Base-by-base conservation (phyloP, 805 yeast species). In the Schwanniomyces pseudopolymorphus region DNA sequence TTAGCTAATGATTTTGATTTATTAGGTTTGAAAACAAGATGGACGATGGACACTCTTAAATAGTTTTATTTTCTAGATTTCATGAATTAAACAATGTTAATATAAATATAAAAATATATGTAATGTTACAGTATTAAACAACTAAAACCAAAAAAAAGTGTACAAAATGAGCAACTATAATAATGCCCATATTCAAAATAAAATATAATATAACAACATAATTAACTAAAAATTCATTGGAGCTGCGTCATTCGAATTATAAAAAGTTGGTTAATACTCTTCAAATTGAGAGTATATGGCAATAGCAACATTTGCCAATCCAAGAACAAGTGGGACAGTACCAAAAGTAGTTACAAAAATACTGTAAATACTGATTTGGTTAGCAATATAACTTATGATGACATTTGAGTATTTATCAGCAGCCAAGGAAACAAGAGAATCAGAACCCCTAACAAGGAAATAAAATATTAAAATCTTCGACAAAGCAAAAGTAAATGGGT, bases 401-500 rank as follows among this genome's bases (percentile, higher is more conserved):
- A 68, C 58, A 42, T 58, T 46, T 31, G 63, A 50, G 31, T 68
- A 67, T 26, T 54, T 45, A 47, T 57, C 49, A 21, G 67, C 43
- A 42, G 50, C 54, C 28, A 61, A 66, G 46, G 55, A 54, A 46
- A 63, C 54, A 60, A 59, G 63, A 39, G 50, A 62, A 26, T 60
- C 69, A 64, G 46, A 50, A 57, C 59, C 62, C 52, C 65, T 67
- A 55, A 63, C 61, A 47, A 74, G 55, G 47, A 68, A 59, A 60
- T 69, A 73, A 50, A 70, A 68, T 21, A 74, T 50, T 49, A 80
- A 55, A 25, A 75, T 59, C 59, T 80, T 80, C 43, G 70, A 50
- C 53, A 81, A 61, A 47, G 77, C 76, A 60, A 77, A 80, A 41
- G 74, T 64, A 51, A 81, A 72, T 36, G 87, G 85, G 60, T 82